Evolutionary conservation across 169 alveolate species (phyloP).

Genomic region (Plasmodium relictum): DNA sequence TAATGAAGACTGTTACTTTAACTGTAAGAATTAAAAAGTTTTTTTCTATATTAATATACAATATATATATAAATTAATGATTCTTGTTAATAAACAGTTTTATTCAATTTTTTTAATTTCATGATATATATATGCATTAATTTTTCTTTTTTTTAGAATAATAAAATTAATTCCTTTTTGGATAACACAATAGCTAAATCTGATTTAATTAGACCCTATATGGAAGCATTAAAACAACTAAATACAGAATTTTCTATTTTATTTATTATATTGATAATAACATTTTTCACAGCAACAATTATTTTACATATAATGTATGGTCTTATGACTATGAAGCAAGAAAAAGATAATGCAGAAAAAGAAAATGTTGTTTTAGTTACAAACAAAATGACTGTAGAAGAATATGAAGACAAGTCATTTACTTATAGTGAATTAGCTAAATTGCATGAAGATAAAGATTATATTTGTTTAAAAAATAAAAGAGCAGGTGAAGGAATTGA

Average conservation of each 20-base stretch:
- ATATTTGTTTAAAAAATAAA: slow-evolving; percentile 80
- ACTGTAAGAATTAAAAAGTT: slow-evolving; percentile 14
- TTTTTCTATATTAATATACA: neutral
- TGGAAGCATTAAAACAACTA: slow-evolving; percentile 45
- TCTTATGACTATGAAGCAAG: slow-evolving; percentile 37
- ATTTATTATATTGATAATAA: slow-evolving; percentile 40
- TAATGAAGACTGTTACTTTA: slow-evolving; percentile 43
- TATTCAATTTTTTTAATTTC: no score
- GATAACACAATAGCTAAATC: slow-evolving; percentile 11
- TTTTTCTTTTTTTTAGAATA: neutral
- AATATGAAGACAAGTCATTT: slow-evolving; percentile 69
- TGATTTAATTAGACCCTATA: slow-evolving; percentile 37
- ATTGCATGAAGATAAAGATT: slow-evolving; percentile 80
- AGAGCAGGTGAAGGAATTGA: slow-evolving; percentile 84
- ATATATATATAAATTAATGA: neutral
- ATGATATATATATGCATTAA: no score
- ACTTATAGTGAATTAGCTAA: slow-evolving; percentile 79
- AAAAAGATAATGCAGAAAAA: slow-evolving; percentile 24
- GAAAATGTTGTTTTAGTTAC: slow-evolving; percentile 30
- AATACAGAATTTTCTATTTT: slow-evolving; percentile 64
- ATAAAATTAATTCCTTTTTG: slow-evolving; percentile 25
- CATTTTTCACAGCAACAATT: slow-evolving; percentile 37
- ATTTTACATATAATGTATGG: slow-evolving; percentile 40
- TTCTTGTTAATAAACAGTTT: no score
- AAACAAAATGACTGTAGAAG: slow-evolving; percentile 80